Base-by-base conservation (phyloP, 106 monocot species). In the Apostasia shenzhenica region DNA sequence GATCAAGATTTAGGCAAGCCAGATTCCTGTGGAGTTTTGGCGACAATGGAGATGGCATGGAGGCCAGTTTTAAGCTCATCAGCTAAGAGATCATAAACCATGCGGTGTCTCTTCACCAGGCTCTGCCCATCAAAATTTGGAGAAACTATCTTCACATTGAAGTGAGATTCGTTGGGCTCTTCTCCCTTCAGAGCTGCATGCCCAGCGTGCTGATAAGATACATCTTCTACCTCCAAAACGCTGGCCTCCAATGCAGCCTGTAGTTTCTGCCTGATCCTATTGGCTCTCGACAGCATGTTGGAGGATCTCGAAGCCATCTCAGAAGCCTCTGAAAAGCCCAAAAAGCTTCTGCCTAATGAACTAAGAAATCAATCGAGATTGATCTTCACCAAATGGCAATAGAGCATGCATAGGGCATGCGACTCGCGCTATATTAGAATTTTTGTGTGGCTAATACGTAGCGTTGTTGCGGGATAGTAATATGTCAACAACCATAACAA, bases 31-130 rank as follows among this genome's bases (percentile, higher is more conserved):
- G 92, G 92, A 53, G 92, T 87, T 79, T 90, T 92, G 44, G 97
- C 92, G 72, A 85, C 92, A 70, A 99, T 99, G 46, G 97, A 99
- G 69, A 97, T 55, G 42, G 97, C 92, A 81, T 99, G 97, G 53
- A 99, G 82, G 52, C 92, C 97, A 45, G 77, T 85, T 72, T 99
- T 87, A 41, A 99, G 73, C 71, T 92, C 97, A 41, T 99, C 87
- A 11, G 56, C 76, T 63, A 99, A 57, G 55, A 99, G 83, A 53
- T 83, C 87, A 76, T 99, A 99, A 5, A 99, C 81, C 89, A 92
- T 90, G 6, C 92, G 70, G 45, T 99, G 97, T 11, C 92, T 86
- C 67, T 92, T 99, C 77, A 99, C 83, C n/a, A 90, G 86, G 70
- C 61, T 92, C 75, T 87, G 89, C 14, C 92, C 92, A 42, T 83